A percentile compares a stretch with the other conserved stretches of the same genome.
These are phyloP conservation scores for Penicillium decumbens DNA, from an alignment of 2,329 filamentous ascomycete genomes.

Conservation along the genomic window DNA sequence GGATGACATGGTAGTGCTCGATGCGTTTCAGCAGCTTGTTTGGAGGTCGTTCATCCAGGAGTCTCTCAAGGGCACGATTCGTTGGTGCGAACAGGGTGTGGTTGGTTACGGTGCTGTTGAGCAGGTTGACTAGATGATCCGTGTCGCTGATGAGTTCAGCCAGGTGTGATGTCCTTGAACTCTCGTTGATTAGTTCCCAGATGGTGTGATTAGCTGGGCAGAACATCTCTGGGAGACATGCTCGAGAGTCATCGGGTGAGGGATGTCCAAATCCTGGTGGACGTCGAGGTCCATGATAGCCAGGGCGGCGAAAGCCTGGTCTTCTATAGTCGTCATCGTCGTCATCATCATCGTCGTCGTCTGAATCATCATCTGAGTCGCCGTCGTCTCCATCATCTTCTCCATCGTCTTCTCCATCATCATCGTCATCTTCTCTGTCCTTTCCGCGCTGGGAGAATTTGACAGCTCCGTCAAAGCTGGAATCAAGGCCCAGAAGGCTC, in stretches of 20 bases:
- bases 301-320: neutral
- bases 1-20: constrained; percentile 69
- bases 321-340: neutral
- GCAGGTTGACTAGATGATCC: constrained; percentile 63
- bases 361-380: neutral
- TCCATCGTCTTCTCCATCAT: neutral
- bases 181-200: constrained; percentile 71
- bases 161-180: constrained; percentile 72
- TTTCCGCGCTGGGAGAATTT: neutral
- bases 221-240: constrained; percentile 27
- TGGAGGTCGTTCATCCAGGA: constrained; percentile 51
- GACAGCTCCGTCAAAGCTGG: neutral
- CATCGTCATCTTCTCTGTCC: neutral
- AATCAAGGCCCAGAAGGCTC: neutral
- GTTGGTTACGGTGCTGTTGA: constrained; percentile 71
- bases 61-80: constrained; percentile 68
- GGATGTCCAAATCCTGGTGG: neutral
- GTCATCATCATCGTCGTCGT: neutral
- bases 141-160: constrained; percentile 69
- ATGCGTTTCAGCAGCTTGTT: constrained; percentile 67
- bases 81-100: constrained; percentile 78
- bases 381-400: neutral
- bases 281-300: neutral
- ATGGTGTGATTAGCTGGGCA: constrained; percentile 62
- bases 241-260: neutral